Base-by-base conservation (phyloP, 2,329 filamentous ascomycete species). In the Hypomyces rosellus region DNA sequence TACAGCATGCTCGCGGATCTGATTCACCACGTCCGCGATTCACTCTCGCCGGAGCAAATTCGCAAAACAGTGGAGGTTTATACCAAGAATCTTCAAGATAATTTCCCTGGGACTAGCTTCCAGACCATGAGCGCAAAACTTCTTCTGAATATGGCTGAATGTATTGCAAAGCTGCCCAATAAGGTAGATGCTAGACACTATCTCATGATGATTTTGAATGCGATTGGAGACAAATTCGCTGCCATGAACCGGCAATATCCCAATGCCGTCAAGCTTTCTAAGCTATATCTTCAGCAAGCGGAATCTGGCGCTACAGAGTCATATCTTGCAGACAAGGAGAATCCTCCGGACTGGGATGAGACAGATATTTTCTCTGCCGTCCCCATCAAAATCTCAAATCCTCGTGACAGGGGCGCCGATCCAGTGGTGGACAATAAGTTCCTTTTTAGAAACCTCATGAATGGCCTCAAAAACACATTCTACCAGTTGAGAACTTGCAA, bases 111-210 rank as follows among this genome's bases (percentile, higher is more conserved):
- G 8, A 97, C 95, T 0, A 99, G 92, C 68, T 99, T 99, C 64
- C 95, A 99, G 68, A 99, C 93, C 0, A 99, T 99, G 93, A 97
- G 93, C 61, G 95, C 93, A 0, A 99, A 97, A 68, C 75, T 99
- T 3, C 75, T 99, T 1, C 75, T 99, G 12, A 99, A 99, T 66
- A 95, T 99, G 89, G 93, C 92, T 0, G 95, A 99, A 62, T 95
- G 89, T 65, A 99, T 99, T 63, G 89, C 91, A 1, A 95, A 92
- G 67, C 80, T 99, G 59, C 86, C 87, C 16, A 89, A 96, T 65
- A 99, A 97, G 71, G 83, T 86, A 40, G 92, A 99, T 66, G 93
- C 93, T 20, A 85, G 95, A 5, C 91, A 97, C 66, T 96, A 96
- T 65, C 74, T 99, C 54, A 89, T 99, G 63, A 93, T 95, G 83